Evolutionary conservation across 164 flowering plant species (phyloP), one percentile per base, ranked within the genome.

Genomic region (Tetrastigma voinierianum): DNA sequence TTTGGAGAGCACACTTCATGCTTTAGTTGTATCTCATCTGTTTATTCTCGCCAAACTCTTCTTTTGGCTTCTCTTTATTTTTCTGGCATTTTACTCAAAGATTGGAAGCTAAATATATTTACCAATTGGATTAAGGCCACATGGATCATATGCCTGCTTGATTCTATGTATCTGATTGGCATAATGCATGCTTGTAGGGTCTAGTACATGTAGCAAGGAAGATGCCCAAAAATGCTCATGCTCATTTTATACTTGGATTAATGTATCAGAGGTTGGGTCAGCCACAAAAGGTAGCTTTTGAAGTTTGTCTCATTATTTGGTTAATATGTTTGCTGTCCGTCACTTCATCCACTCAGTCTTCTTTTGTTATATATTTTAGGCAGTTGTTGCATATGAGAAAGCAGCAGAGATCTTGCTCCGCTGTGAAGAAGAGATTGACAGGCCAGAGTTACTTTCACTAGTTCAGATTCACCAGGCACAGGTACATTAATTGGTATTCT

Each of bases 201-300:
- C 80, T 93, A 76, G 80, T 87, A 21, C 94, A 90, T 83, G 95
- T 93, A 61, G 87, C 98, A 47, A 78, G 90, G 77, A 93, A 88
- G 84, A 87, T 88, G 87, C 97, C 98, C 10, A 93, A 90, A 75
- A 93, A 93, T 87, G 96, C 90, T 43, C 98, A 93, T 79, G 94
- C 94, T 32, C 96, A 93, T 80, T 93, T 90, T 69, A 77, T 91
- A 49, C 92, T 93, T 65, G 98, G 98, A 40, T 67, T 91, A 17
- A 91, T 93, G 97, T 85, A 89, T 75, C 98, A 93, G 78, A 83
- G 98, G 61, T 71, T 93, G 82, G 86, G 83, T 47, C 97, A 93
- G 65, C 87, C 96, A 19, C 90, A 84, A 57, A 93, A 93, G 97
- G 98, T 91, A 79, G 57, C 25, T 46, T 61, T 32, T 70, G 24